phyloP scores from a whole-genome alignment of 495 filamentous ascomycete species.

The Aspergillus hancockii region DNA sequence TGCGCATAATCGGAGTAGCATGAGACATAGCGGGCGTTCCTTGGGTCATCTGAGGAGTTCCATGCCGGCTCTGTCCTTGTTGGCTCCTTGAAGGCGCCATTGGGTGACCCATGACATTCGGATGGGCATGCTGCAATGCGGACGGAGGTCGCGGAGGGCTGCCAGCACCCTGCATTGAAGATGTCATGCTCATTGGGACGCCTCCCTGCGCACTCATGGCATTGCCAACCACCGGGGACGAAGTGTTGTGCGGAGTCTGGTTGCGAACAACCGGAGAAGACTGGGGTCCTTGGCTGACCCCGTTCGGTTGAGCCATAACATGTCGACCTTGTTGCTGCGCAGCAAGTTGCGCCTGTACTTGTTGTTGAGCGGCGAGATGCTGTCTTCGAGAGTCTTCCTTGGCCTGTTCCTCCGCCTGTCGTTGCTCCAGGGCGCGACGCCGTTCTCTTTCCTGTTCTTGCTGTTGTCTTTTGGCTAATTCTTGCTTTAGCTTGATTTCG shows the following conservation, averaged over 20 bases:
- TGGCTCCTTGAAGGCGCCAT: constrained; percentile 82
- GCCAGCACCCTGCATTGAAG: constrained; percentile 71
- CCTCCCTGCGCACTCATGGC: constrained; percentile 50
- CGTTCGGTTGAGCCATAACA: constrained; percentile 54
- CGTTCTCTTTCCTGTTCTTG: constrained; percentile 48
- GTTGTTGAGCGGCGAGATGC: constrained; percentile 49
- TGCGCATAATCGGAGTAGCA: constrained; percentile 68
- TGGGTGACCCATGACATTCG: constrained; percentile 64
- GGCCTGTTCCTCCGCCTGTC: constrained; percentile 52
- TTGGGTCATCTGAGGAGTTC: constrained; percentile 79
- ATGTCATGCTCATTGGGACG: constrained; percentile 77
- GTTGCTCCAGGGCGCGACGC: constrained; percentile 42
- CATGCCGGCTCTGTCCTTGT: constrained; percentile 70
- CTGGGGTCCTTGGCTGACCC: constrained; percentile 66
- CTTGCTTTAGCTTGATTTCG: constrained; percentile 63
- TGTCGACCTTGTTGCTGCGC: constrained; percentile 49
- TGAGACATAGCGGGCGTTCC: constrained; percentile 77
- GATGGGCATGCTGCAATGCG: constrained; percentile 69
- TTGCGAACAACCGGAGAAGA: constrained; percentile 81
- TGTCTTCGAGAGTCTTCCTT: constrained; percentile 47
- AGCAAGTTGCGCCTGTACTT: constrained; percentile 52
- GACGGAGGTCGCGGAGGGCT: constrained; percentile 77
- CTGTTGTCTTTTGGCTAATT: constrained; percentile 48
- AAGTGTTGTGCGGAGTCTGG: constrained; percentile 74
- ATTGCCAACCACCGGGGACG: constrained; percentile 72